These are phyloP conservation scores for Aspergillus udagawae DNA, from an alignment of 2,329 filamentous ascomycete genomes.

Conservation along the genomic window DNA sequence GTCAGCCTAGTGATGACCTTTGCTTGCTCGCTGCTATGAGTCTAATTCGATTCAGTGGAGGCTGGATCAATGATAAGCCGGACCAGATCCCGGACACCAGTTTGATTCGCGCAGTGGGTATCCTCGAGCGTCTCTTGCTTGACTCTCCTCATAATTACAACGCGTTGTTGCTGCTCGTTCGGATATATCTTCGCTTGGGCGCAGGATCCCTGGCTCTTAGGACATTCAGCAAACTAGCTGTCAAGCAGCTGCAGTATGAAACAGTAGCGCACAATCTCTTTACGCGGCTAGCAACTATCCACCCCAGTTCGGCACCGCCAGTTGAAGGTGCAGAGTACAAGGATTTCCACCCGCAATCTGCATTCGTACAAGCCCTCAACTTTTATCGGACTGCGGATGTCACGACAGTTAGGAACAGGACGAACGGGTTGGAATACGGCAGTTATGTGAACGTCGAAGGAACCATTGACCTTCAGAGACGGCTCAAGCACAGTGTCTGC, in stretches of 20 bases:
- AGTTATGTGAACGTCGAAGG: slow-evolving; percentile 44
- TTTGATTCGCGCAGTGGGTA: slow-evolving; percentile 35
- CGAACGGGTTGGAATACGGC: slow-evolving; percentile 38
- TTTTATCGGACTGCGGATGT: slow-evolving; percentile 40
- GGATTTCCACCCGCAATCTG: slow-evolving; percentile 40
- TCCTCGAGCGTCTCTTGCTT: slow-evolving; percentile 37
- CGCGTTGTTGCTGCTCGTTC: slow-evolving; percentile 41
- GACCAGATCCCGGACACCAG: slow-evolving; percentile 22
- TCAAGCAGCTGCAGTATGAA: slow-evolving; percentile 49
- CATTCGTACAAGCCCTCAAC: slow-evolving; percentile 37
- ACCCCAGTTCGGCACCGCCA: slow-evolving; percentile 41
- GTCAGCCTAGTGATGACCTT: slow-evolving; percentile 42
- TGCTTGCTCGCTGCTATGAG: slow-evolving; percentile 42
- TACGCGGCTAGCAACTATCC: slow-evolving; percentile 45
- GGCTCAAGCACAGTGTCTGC: slow-evolving; percentile 37
- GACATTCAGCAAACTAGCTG: slow-evolving; percentile 42
- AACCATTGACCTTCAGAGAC: slow-evolving; percentile 37
- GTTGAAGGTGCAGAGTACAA: slow-evolving; percentile 37
- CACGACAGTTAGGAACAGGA: slow-evolving; percentile 34
- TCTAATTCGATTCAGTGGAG: slow-evolving; percentile 31
- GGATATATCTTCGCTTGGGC: slow-evolving; percentile 42
- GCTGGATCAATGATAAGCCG: slow-evolving; percentile 12
- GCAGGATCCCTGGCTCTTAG: slow-evolving; percentile 45
- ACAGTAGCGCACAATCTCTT: slow-evolving; percentile 46
- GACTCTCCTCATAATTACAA: slow-evolving; percentile 47